These are phyloP conservation scores for Tinospora cordifolia DNA, from an alignment of 164 flowering plant genomes.

Conservation along the genomic window DNA sequence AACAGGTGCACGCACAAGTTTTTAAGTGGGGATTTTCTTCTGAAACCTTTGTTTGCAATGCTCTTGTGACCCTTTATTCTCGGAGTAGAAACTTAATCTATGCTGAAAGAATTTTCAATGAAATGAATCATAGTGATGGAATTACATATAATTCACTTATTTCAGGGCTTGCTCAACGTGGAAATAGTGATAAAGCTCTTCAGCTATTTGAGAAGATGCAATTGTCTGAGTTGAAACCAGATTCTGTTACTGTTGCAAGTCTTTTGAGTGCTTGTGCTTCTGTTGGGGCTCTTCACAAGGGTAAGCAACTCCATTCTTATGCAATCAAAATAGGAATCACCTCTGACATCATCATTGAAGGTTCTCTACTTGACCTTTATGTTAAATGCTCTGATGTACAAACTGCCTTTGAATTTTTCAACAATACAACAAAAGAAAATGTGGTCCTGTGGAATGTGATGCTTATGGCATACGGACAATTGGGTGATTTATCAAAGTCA, in stretches of 20 bases:
- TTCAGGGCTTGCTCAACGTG: neutral
- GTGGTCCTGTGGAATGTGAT: conserved; percentile 5
- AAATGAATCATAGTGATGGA: neutral
- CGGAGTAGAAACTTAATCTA: neutral
- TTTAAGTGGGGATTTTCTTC: neutral
- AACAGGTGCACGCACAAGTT: neutral
- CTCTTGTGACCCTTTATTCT: neutral
- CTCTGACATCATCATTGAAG: conserved; percentile 5
- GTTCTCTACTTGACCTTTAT: conserved; percentile 6
- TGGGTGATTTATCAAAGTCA: conserved; percentile 1
- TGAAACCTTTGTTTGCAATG: conserved; percentile 3
- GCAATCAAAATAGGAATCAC: neutral
- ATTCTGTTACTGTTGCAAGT: conserved; percentile 5
- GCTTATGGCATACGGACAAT: conserved; percentile 9
- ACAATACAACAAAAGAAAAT: neutral
- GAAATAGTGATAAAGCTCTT: neutral
- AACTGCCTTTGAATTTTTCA: conserved; percentile 6
- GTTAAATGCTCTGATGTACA: conserved; percentile 6
- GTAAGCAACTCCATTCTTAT: conserved; percentile 1
- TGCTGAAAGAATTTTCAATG: conserved; percentile 1
- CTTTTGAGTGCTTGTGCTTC: conserved; percentile 9
- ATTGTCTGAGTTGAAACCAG: conserved; percentile 4
- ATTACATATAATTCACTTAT: neutral
- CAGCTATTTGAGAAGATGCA: conserved; percentile 3
- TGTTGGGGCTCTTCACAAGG: neutral